A percentile compares a stretch with the other conserved stretches of the same genome.
phyloP scores from a whole-genome alignment of 1,284 basidiomycete species.

The Athelia psychrophila region DNA sequence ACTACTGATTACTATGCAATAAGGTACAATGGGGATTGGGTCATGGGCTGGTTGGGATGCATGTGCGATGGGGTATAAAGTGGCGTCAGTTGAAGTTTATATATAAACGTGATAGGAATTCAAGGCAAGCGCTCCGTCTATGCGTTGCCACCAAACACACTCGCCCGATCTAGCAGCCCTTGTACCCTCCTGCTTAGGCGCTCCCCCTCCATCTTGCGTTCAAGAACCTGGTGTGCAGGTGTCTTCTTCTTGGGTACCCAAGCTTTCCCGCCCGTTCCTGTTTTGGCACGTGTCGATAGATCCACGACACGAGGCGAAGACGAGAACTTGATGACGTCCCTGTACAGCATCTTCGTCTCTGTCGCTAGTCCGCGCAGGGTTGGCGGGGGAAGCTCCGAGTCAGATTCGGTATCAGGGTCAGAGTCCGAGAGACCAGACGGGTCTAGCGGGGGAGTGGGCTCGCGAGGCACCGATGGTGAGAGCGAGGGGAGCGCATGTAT shows the following conservation, averaged over 20 bases:
- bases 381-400: slow-evolving; percentile 37
- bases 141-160: slow-evolving; percentile 9
- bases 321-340: slow-evolving; percentile 81
- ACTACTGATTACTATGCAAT: too few relatives aligned
- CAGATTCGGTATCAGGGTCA: slow-evolving; percentile 57
- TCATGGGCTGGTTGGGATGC: not conserved
- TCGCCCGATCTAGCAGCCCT: slow-evolving; percentile 64
- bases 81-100: not conserved
- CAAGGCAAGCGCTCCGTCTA: too few relatives aligned
- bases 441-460: slow-evolving; percentile 59
- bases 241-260: slow-evolving; percentile 79
- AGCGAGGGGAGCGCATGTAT: slow-evolving; percentile 74
- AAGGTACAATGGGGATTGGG: too few relatives aligned
- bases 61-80: not conserved
- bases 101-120: too few relatives aligned
- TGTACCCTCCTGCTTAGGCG: slow-evolving; percentile 65
- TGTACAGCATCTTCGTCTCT: slow-evolving; percentile 80
- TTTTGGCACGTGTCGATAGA: slow-evolving; percentile 55
- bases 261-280: slow-evolving; percentile 31
- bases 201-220: slow-evolving; percentile 73
- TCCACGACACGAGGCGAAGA: slow-evolving; percentile 82
- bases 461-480: slow-evolving; percentile 39
- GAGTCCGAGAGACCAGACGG: slow-evolving; percentile 62
- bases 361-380: slow-evolving; percentile 66
- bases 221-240: slow-evolving; percentile 77